Evolutionary conservation across 352 stramenopile species (phyloP).

Genomic region (Phytophthora capsici): DNA sequence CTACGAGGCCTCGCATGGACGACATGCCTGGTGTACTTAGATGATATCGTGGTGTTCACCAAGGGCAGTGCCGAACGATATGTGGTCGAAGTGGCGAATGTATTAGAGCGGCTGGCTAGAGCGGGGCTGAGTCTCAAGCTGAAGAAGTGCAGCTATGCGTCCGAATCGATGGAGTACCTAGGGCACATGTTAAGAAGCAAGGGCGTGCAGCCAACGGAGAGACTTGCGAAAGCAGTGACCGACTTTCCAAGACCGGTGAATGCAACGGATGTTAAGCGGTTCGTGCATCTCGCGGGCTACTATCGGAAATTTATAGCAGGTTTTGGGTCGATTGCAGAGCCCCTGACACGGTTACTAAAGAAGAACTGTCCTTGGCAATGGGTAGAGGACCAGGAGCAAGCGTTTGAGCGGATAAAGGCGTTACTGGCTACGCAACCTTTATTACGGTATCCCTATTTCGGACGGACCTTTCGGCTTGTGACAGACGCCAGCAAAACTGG

Average conservation of each 20-base stretch:
- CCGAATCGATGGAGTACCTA: background rate
- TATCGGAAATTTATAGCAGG: background rate
- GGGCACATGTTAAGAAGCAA: background rate
- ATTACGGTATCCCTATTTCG: background rate
- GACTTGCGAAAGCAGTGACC: background rate
- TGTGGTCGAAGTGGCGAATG: background rate
- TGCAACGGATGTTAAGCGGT: background rate
- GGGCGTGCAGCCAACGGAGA: background rate
- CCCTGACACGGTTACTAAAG: background rate
- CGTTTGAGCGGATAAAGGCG: background rate
- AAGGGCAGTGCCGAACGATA: background rate
- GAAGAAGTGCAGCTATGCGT: background rate
- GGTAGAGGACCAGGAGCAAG: background rate
- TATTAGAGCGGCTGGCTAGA: background rate
- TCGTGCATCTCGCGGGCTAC: background rate
- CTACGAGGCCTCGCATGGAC: background rate
- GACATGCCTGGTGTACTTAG: background rate
- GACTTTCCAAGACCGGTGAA: background rate
- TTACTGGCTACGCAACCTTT: background rate
- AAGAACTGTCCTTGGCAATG: background rate
- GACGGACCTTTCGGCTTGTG: background rate
- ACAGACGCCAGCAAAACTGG: slow-evolving; percentile 1
- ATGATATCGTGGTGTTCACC: slow-evolving; percentile 1
- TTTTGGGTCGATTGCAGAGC: background rate
- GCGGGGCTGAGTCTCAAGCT: background rate